phyloP scores from a whole-genome alignment of 106 monocot genomes.

The Posidonia australis region DNA sequence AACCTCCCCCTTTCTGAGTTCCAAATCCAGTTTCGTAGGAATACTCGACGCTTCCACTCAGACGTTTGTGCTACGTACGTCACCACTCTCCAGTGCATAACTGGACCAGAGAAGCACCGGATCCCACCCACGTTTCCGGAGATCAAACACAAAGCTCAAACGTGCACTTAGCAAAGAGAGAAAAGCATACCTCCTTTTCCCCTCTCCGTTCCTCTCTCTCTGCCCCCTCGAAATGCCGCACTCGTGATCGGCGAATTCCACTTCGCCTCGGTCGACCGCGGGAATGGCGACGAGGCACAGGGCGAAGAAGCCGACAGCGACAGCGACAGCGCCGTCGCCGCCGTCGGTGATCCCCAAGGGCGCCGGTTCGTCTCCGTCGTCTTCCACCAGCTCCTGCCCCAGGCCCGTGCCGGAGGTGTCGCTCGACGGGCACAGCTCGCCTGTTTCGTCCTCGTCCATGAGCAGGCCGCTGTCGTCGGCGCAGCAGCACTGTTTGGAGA shows the following conservation, averaged over 20 bases:
- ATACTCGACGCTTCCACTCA: no score
- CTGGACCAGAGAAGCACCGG: no score
- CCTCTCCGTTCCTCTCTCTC: neutral
- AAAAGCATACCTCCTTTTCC: neutral
- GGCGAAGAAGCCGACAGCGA: neutral
- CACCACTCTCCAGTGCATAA: no score
- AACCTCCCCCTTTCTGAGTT: no score
- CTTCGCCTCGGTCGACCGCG: neutral
- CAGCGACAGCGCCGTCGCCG: neutral
- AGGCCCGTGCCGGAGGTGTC: constrained; percentile 30
- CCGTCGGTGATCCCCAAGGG: neutral
- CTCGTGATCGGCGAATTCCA: neutral
- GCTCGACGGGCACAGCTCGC: constrained; percentile 53
- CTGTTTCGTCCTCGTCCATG: constrained; percentile 37
- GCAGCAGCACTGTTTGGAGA: constrained; percentile 8
- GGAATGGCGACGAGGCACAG: neutral
- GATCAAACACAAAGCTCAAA: neutral
- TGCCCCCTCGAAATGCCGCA: no score
- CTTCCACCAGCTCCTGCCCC: constrained; percentile 47
- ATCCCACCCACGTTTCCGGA: neutral
- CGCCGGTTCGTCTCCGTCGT: constrained; percentile 26
- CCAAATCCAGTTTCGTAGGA: no score
- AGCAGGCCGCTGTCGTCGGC: constrained; percentile 18
- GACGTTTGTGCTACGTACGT: no score
- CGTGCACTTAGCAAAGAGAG: neutral